Conservation (phyloP, 2,329 filamentous ascomycete genomes). For the Neofusicoccum parvum region DNA sequence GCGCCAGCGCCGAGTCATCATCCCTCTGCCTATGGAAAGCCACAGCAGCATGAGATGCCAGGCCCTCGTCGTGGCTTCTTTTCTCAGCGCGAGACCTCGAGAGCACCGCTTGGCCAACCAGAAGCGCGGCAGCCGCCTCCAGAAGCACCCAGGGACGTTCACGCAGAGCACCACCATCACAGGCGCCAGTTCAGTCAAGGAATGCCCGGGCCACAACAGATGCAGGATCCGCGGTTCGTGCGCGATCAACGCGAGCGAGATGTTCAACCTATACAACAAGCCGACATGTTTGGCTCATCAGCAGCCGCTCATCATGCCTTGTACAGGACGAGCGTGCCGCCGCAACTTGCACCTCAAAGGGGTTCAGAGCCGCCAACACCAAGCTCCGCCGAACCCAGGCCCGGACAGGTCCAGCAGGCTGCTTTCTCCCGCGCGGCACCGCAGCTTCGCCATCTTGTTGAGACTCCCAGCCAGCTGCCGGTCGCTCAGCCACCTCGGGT, state of each 20-base stretch:
- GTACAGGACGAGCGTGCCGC: slow-evolving; percentile 30
- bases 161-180: slow-evolving; percentile 18
- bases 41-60: slow-evolving; percentile 26
- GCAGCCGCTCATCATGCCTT: slow-evolving; percentile 25
- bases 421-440: slow-evolving; percentile 18
- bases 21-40: slow-evolving; percentile 25
- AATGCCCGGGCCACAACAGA: slow-evolving; percentile 4
- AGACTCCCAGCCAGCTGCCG: slow-evolving; percentile 28
- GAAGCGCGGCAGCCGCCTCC: slow-evolving; percentile 32
- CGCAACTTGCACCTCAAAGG: not conserved
- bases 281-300: slow-evolving; percentile 1
- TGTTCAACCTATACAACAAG: not conserved
- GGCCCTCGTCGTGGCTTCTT: slow-evolving; percentile 40
- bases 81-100: slow-evolving; percentile 35
- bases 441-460: slow-evolving; percentile 30
- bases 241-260: slow-evolving; percentile 19
- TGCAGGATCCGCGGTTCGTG: slow-evolving; percentile 15
- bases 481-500: slow-evolving; percentile 21
- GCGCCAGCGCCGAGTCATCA: slow-evolving; percentile 18
- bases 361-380: slow-evolving; percentile 28
- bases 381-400: slow-evolving; percentile 36
- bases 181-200: slow-evolving; percentile 15
- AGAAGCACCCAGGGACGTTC: slow-evolving; percentile 7
- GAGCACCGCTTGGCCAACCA: slow-evolving; percentile 22
- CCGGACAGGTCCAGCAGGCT: slow-evolving; percentile 32